These are phyloP conservation scores for Didymella segeticola DNA, from an alignment of 2,329 filamentous ascomycete species.

Conservation along the genomic window DNA sequence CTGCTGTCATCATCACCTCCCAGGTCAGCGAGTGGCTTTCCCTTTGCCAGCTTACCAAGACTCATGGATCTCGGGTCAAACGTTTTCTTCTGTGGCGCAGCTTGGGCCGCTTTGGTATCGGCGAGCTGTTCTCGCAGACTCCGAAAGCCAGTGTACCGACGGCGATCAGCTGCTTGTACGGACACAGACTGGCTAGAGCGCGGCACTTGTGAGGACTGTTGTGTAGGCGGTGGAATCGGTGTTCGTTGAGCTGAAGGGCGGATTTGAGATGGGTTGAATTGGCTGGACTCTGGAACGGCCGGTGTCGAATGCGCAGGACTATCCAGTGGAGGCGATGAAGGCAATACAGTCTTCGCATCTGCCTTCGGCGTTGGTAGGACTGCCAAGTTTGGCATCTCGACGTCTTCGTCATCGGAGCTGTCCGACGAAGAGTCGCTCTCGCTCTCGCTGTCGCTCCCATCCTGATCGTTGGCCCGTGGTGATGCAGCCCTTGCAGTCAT, in stretches of 20 bases:
- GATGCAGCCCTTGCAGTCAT: slow-evolving; percentile 3
- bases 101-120: slow-evolving; percentile 15
- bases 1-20: slow-evolving; percentile 12
- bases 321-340: slow-evolving; percentile 20
- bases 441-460: slow-evolving; percentile 10
- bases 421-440: slow-evolving; percentile 21
- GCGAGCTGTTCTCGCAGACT: slow-evolving; percentile 22
- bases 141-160: slow-evolving; percentile 20
- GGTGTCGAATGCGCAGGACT: slow-evolving; percentile 4
- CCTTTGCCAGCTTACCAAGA: slow-evolving; percentile 13
- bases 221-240: slow-evolving; percentile 15
- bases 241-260: slow-evolving; percentile 7
- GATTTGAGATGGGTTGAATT: slow-evolving; percentile 6
- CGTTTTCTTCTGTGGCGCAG: slow-evolving; percentile 8
- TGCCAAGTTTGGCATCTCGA: slow-evolving; percentile 14
- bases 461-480: not conserved
- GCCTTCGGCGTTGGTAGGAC: not conserved
- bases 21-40: not conserved
- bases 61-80: slow-evolving; percentile 22
- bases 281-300: slow-evolving; percentile 13
- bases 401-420: slow-evolving; percentile 20
- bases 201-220: slow-evolving; percentile 11
- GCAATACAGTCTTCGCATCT: slow-evolving; percentile 6
- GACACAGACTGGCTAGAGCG: slow-evolving; percentile 20
- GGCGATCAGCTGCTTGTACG: slow-evolving; percentile 16